Evolutionary conservation across 768 basidiomycete genomes (phyloP).

Genomic region (Leucosporidium creatinivorum): DNA sequence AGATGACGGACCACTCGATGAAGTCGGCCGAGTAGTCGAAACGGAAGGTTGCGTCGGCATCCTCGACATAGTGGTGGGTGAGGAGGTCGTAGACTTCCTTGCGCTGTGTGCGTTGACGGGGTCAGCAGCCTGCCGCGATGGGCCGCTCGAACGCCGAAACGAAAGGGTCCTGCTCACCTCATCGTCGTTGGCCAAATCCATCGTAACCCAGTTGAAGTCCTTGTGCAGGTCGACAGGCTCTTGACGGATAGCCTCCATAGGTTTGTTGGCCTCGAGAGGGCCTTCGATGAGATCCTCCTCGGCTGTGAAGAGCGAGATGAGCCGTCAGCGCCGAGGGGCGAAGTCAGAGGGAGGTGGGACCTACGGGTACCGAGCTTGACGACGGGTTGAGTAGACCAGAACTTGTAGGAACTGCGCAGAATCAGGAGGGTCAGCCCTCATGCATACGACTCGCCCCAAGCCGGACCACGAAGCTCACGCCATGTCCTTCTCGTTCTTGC

Average conservation of each 20-base stretch:
- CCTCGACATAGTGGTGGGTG: slow-evolving; percentile 92
- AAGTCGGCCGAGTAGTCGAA: slow-evolving; percentile 96
- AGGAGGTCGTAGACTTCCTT: slow-evolving; percentile 88
- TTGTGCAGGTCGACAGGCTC: slow-evolving; percentile 81
- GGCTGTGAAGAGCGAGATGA: slow-evolving; percentile 43
- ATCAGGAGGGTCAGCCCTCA: slow-evolving; percentile 53
- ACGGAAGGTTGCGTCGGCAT: slow-evolving; percentile 89
- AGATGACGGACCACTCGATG: slow-evolving; percentile 61
- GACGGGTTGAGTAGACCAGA: slow-evolving; percentile 97
- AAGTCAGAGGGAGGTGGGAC: background rate
- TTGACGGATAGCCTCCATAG: slow-evolving; percentile 70
- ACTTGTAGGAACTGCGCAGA: slow-evolving; percentile 45
- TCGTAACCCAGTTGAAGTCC: slow-evolving; percentile 81
- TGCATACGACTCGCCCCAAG: slow-evolving; percentile 52
- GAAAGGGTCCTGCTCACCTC: slow-evolving; percentile 56
- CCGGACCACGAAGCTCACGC: slow-evolving; percentile 37
- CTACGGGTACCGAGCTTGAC: slow-evolving; percentile 62
- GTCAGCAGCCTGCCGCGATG: background rate
- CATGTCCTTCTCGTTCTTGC: slow-evolving; percentile 67
- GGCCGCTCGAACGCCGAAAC: background rate
- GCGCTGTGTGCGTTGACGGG: slow-evolving; percentile 47
- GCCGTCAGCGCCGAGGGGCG: background rate
- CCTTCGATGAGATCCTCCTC: slow-evolving; percentile 60
- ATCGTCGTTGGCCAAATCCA: slow-evolving; percentile 68
- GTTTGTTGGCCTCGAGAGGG: slow-evolving; percentile 74